phyloP scores from a whole-genome alignment of 371 early-diverging fungal species.

The Dinochytrium kinnereticum region DNA sequence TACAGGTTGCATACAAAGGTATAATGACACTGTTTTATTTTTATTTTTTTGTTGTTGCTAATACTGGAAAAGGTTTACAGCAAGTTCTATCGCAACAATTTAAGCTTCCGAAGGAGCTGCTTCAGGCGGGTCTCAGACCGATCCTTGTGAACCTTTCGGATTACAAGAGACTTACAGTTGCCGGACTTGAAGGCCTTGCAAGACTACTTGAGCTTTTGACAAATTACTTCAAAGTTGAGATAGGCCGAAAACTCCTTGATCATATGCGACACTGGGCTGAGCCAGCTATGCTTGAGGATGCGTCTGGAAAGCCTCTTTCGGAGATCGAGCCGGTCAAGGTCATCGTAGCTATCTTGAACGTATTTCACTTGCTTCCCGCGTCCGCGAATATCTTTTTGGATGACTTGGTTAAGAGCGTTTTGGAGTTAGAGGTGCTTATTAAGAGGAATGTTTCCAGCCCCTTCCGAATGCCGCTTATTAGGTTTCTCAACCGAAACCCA shows the following conservation, averaged over 20 bases:
- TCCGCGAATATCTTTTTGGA: constrained; percentile 91
- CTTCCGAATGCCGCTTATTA: constrained; percentile 87
- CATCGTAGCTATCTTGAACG: constrained; percentile 90
- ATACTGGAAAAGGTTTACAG: constrained; percentile 64
- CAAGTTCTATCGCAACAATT: constrained; percentile 82
- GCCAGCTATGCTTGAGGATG: constrained; percentile 78
- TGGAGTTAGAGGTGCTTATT: constrained; percentile 83
- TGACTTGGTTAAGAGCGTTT: constrained; percentile 81
- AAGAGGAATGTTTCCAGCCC: constrained; percentile 88
- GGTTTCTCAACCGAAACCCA: constrained; percentile 87
- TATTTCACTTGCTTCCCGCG: constrained; percentile 91
- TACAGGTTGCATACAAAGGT: constrained; percentile 91
- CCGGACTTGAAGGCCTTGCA: constrained; percentile 92
- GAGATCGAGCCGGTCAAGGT: constrained; percentile 92
- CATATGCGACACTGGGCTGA: constrained; percentile 93
- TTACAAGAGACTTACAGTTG: constrained; percentile 88
- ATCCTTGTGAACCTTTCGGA: constrained; percentile 94
- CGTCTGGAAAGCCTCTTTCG: constrained; percentile 77
- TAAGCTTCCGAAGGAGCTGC: constrained; percentile 92
- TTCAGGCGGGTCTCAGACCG: constrained; percentile 96
- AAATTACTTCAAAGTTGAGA: constrained; percentile 98
- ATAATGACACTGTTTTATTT: constrained; percentile 4
- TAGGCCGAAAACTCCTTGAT: constrained; percentile 96
- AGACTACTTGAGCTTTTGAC: constrained; percentile 90
- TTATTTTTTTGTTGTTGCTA: constrained; percentile 3